A percentile compares a stretch with the other conserved stretches of the same genome.
phyloP scores from a whole-genome alignment of 1,284 basidiomycete species.

The Moesziomyces sp. region DNA sequence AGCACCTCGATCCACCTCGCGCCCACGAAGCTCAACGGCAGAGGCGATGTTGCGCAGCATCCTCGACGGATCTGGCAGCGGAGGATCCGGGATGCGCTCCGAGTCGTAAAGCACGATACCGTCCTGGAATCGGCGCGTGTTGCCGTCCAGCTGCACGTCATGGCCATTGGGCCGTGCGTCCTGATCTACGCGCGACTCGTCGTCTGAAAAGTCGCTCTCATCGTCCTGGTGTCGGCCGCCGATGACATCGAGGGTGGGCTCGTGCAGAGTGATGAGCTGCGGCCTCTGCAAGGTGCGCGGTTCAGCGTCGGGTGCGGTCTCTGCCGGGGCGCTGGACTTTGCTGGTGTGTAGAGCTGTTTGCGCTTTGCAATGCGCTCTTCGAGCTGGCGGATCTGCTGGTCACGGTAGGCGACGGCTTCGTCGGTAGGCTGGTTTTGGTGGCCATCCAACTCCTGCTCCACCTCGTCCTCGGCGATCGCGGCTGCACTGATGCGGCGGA shows the following conservation, averaged over 20 bases:
- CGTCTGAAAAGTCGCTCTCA: constrained; percentile 3
- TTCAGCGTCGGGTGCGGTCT: neutral
- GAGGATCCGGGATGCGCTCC: constrained; percentile 32
- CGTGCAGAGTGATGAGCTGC: constrained; percentile 45
- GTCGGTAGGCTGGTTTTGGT: constrained; percentile 7
- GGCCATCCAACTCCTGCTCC: constrained; percentile 29
- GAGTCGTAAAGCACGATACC: constrained; percentile 51
- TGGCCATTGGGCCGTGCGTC: constrained; percentile 1
- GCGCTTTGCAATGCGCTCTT: constrained; percentile 34
- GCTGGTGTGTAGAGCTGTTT: constrained; percentile 25
- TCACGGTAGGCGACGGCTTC: constrained; percentile 38
- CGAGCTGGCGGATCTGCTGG: constrained; percentile 40
- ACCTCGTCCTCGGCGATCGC: constrained; percentile 53
- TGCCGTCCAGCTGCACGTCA: constrained; percentile 14
- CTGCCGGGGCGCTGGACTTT: constrained; percentile 1
- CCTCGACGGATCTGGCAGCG: constrained; percentile 21
- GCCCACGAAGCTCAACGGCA: constrained; percentile 37
- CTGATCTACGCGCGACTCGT: constrained; percentile 20
- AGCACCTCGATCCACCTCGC: constrained; percentile 14
- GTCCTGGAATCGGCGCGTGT: constrained; percentile 37
- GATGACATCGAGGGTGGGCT: constrained; percentile 34
- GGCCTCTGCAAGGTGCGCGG: constrained; percentile 26
- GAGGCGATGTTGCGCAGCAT: constrained; percentile 36
- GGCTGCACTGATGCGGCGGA: constrained; percentile 53
- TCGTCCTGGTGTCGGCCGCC: constrained; percentile 1